Percentiles rank a stretch among this genome's conserved stretches.
Evolutionary conservation across 108 stramenopile genomes (phyloP).

Genomic region (Craspedostauros australis): DNA sequence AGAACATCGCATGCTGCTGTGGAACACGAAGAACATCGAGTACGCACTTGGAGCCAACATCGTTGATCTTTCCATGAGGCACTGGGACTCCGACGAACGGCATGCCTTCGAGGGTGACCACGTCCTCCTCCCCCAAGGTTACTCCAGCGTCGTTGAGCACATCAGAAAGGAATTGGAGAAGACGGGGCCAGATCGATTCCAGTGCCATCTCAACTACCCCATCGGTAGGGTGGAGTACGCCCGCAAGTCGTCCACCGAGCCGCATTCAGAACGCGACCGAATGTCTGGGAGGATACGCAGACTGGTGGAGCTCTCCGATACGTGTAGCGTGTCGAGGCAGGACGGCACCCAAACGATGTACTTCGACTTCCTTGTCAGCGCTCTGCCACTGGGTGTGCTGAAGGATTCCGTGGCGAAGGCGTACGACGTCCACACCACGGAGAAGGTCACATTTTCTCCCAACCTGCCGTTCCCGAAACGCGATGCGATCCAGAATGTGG

Average conservation of each 20-base stretch:
- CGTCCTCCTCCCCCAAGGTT: conserved; percentile 64
- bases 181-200: conserved; percentile 30
- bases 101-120: conserved; percentile 84
- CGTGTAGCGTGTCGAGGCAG: conserved; percentile 39
- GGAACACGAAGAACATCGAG: conserved; percentile 76
- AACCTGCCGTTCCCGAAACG: conserved; percentile 60
- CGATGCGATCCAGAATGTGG: conserved; percentile 64
- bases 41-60: conserved; percentile 56
- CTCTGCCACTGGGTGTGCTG: conserved; percentile 78
- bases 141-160: conserved; percentile 32
- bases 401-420: conserved; percentile 34
- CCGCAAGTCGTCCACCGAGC: conserved; percentile 27
- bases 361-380: conserved; percentile 59
- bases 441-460: conserved; percentile 42
- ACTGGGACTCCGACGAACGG: conserved; percentile 77
- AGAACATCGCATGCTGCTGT: conserved; percentile 55
- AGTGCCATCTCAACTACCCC: conserved; percentile 38
- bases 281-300: conserved; percentile 1
- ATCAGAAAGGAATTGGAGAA: conserved; percentile 25
- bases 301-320: conserved; percentile 42
- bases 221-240: conserved; percentile 49
- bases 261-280: conserved; percentile 8
- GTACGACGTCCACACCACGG: not conserved
- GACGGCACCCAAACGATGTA: conserved; percentile 23
- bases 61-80: conserved; percentile 49